Conservation (phyloP, 2,329 filamentous ascomycete species). For the Lachnellula cervina region DNA sequence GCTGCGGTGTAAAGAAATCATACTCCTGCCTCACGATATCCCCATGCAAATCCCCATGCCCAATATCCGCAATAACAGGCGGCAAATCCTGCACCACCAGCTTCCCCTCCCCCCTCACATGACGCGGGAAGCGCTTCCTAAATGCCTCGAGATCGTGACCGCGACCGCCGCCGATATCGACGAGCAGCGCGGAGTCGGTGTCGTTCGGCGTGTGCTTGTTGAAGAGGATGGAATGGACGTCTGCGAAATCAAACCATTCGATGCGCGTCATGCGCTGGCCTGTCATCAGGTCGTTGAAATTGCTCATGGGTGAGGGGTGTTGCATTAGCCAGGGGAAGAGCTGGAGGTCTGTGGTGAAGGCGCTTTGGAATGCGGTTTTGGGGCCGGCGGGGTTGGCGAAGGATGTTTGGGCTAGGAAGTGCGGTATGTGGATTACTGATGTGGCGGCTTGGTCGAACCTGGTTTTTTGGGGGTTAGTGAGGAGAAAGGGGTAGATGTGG, state of each 20-base stretch:
- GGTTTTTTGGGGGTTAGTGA: not conserved
- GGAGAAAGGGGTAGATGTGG: too few species aligned
- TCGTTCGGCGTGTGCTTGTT: not conserved
- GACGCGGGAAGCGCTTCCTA: not conserved
- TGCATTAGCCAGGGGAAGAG: constrained; percentile 13
- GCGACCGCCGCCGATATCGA: constrained; percentile 9
- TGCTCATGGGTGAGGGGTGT: constrained; percentile 7
- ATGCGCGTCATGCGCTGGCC: constrained; percentile 7
- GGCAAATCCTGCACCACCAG: constrained; percentile 23
- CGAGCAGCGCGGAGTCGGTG: not conserved
- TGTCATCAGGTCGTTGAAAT: constrained; percentile 15
- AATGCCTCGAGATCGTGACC: constrained; percentile 12
- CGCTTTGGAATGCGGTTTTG: constrained; percentile 1
- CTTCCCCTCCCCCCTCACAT: constrained; percentile 1
- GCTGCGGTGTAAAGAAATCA: constrained; percentile 23
- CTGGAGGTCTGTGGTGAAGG: constrained; percentile 9
- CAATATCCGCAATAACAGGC: constrained; percentile 11
- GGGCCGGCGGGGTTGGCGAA: constrained; percentile 7
- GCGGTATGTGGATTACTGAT: constrained; percentile 3
- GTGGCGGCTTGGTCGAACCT: constrained; percentile 5
- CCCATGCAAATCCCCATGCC: not conserved
- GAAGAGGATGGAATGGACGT: constrained; percentile 6
- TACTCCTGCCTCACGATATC: constrained; percentile 25
- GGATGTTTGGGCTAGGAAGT: constrained; percentile 1
- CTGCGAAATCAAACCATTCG: constrained; percentile 9